phyloP scores from a whole-genome alignment of 345 rosid genomes.

The Alliaria petiolata region DNA sequence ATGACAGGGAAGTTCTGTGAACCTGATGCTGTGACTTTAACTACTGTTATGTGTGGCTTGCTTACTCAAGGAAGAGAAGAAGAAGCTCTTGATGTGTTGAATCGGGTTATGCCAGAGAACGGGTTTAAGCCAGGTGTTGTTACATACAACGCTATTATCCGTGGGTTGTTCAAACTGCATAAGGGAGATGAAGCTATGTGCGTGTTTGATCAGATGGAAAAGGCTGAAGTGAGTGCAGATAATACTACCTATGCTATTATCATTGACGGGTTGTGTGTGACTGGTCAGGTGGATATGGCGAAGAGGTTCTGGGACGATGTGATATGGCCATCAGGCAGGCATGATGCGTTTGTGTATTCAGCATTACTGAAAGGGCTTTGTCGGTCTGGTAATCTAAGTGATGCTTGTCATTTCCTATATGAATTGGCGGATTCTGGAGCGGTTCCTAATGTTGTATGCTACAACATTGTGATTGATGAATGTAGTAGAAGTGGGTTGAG shows the following conservation, averaged over 20 bases:
- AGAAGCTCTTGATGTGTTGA: constrained; percentile 55
- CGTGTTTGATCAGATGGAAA: constrained; percentile 48
- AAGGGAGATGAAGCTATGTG: constrained; percentile 51
- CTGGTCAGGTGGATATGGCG: constrained; percentile 49
- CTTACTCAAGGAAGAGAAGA: constrained; percentile 51
- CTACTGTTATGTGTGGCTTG: constrained; percentile 60
- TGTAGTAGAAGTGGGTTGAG: constrained; percentile 64
- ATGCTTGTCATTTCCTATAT: constrained; percentile 74
- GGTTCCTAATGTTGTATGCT: constrained; percentile 59
- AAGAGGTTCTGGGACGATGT: constrained; percentile 78
- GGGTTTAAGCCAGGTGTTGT: constrained; percentile 56
- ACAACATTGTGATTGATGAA: constrained; percentile 66
- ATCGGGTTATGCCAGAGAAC: constrained; percentile 45
- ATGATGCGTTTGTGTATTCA: constrained; percentile 73
- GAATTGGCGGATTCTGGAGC: constrained; percentile 71
- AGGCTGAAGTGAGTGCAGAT: constrained; percentile 44
- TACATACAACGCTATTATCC: constrained; percentile 69
- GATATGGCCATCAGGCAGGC: constrained; percentile 72
- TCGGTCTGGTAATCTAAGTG: constrained; percentile 41
- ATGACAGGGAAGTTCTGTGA: constrained; percentile 60
- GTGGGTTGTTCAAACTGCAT: constrained; percentile 50
- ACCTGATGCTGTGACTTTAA: constrained; percentile 74
- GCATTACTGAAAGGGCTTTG: constrained; percentile 79
- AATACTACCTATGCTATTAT: constrained; percentile 51
- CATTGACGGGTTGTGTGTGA: constrained; percentile 53